Base-by-base conservation (phyloP, 805 yeast species). In the Teunomyces cretensis region DNA sequence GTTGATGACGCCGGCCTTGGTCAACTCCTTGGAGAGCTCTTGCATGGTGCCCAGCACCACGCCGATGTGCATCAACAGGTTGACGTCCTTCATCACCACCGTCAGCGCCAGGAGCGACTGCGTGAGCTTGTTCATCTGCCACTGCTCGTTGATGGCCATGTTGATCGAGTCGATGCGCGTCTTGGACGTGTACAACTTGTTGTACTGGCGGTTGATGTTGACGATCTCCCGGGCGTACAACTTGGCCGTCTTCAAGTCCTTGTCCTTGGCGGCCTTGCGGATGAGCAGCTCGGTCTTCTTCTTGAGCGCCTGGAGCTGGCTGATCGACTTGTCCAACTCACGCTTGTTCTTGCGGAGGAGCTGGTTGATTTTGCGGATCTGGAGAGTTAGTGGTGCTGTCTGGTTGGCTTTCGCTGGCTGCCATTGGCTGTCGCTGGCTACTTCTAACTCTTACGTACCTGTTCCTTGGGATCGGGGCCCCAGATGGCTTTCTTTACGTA, bases 381-480 rank as follows among this genome's bases (percentile, higher is more conserved):
- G 48, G 44, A 28, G 31, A 28, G 31, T 44, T 32, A 30, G 45
- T 33, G 38, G 3, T n/a, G n/a, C n/a, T n/a, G n/a, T n/a, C n/a
- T n/a, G n/a, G n/a, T n/a, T n/a, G n/a, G n/a, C n/a, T n/a, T n/a
- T n/a, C n/a, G n/a, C n/a, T n/a, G n/a, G n/a, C n/a, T n/a, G n/a
- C n/a, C n/a, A n/a, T n/a, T n/a, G n/a, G n/a, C n/a, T n/a, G n/a
- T n/a, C n/a, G n/a, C n/a, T n/a, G n/a, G n/a, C n/a, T n/a, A n/a
- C n/a, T n/a, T n/a, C n/a, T n/a, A n/a, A n/a, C n/a, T n/a, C n/a
- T n/a, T 9, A 70, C 79, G 41, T 64, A 76, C 83, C 57, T 86
- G 96, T 57, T 88, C 98, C 58, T 85, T 84, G 33, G 97, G 97
- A 60, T 91, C 97, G 0, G 98, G 97, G 0, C 99, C 99, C 86